Evolutionary conservation across 176 grass and related monocot genomes (phyloP), one percentile per base, ranked within the genome.

Genomic region (Oryza brachyantha): DNA sequence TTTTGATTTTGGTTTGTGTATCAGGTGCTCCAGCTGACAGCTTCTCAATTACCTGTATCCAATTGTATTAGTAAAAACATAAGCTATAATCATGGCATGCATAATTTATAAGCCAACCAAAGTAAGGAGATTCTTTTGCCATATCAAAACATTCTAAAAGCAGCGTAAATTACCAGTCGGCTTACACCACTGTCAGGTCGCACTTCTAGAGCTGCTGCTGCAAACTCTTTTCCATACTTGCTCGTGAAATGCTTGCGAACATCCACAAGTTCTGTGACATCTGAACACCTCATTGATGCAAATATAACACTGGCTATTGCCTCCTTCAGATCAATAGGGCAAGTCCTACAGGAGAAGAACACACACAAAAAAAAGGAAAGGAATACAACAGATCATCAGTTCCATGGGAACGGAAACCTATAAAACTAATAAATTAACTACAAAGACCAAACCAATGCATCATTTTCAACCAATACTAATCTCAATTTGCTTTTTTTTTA

Each of bases 221-320:
- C 82, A 54, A 98, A 98, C 32, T 98, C 96, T 89, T 98, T 99
- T 21, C 96, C 92, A 59, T 99, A 99, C 86, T 99, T 99, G 64
- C 78, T 83, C 67, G 83, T 60, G 84, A 99, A 99, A 46, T 95
- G 92, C 80, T 95, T 93, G 29, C 83, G 68, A 26, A 99, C 82
- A 85, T 99, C 96, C 52, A 27, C 85, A 74, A 99, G 88, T 84
- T 99, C 92, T 78, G 83, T 84, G 41, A 99, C 77, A 81, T 99
- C 96, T 29, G 92, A 84, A 92, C 96, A 99, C 86, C 96, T 86
- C 77, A 91, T 89, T 2, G 96, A 93, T 69, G 96, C 90, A 91
- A 93, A 99, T 89, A 99, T 85, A 63, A 99, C 66, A 52, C 92
- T 99, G n/a, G 96, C 71, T 89, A 99, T 83, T 81, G 96, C 96